phyloP scores from a whole-genome alignment of 2,329 filamentous ascomycete species.

The Diaporthe nobilis region DNA sequence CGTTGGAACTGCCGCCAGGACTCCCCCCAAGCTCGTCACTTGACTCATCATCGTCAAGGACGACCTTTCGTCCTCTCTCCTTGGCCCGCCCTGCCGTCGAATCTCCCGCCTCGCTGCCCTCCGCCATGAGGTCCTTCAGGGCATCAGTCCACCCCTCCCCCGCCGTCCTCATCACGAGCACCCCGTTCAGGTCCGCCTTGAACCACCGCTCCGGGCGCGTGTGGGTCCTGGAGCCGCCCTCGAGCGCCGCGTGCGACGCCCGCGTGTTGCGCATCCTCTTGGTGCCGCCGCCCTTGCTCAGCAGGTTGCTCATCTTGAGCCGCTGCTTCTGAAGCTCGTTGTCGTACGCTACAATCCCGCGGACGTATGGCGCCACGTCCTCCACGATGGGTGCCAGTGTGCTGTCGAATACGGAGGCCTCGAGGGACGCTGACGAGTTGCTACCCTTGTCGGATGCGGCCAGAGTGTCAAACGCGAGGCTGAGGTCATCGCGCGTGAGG shows the following conservation, averaged over 20 bases:
- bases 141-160: slow-evolving; percentile 49
- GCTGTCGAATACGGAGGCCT: slow-evolving; percentile 83
- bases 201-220: slow-evolving; percentile 81
- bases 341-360: slow-evolving; percentile 85
- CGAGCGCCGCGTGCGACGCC: slow-evolving; percentile 77
- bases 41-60: slow-evolving; percentile 30
- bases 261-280: slow-evolving; percentile 77
- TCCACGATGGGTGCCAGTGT: slow-evolving; percentile 74
- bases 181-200: slow-evolving; percentile 66
- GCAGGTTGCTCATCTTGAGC: slow-evolving; percentile 66
- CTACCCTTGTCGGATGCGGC: slow-evolving; percentile 63
- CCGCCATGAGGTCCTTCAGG: slow-evolving; percentile 20
- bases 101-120: slow-evolving; percentile 6
- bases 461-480: slow-evolving; percentile 73
- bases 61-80: neutral
- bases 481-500: slow-evolving; percentile 67
- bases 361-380: slow-evolving; percentile 92
- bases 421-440: slow-evolving; percentile 58
- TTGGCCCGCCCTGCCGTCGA: slow-evolving; percentile 28
- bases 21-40: slow-evolving; percentile 34
- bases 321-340: slow-evolving; percentile 77
- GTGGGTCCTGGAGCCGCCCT: slow-evolving; percentile 73
- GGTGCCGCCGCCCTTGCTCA: slow-evolving; percentile 66
- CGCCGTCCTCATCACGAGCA: slow-evolving; percentile 70
- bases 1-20: neutral